Base-by-base conservation (phyloP, 139 green algal genomes). In the Diplosphaera chodatii region DNA sequence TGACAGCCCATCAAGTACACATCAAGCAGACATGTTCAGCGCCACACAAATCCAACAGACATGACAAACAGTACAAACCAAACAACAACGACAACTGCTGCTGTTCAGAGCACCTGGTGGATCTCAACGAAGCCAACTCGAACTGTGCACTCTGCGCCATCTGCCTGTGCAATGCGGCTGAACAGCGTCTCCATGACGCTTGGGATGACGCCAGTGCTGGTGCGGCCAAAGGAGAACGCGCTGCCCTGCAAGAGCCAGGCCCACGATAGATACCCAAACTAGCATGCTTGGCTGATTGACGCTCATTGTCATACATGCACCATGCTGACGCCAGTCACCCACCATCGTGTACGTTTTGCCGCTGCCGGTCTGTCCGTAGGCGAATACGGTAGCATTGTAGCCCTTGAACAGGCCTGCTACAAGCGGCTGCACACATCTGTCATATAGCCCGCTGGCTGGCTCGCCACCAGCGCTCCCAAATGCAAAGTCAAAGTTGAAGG, bases 111-210 rank as follows among this genome's bases (percentile, higher is more conserved):
- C 67, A 92, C 90, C 84, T 95, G 94, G 77, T 96, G 87, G 32
- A 97, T 96, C 75, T 97, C 92, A 59, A 97, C 88, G 78, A 96
- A 97, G 41, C 88, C 89, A 31, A 96, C 92, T 16, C 86, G 86
- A 6, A 97, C 84, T 13, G 77, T 85, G 74, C 86, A 91, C n/a
- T 89, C 78, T 1, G 78, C 63, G 32, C 79, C 75, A 15, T 85
- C 70, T 31, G 71, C 81, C 22, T 40, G 33, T 0, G 67, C 63
- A 1, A 95, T 86, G n/a, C 79, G 72, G 6, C 55, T 64, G 67
- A 96, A 97, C 22, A 97, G 87, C 55, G 79, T 76, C 23, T 86
- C 76, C 71, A 96, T 93, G 63, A 86, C 88, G 16, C 84, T 76
- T 0, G 92, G 92, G 29, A 97, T 97, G 32, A 97, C 92, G 4